Conservation (phyloP, 75 land plant species). For the Gnetum montanum region DNA sequence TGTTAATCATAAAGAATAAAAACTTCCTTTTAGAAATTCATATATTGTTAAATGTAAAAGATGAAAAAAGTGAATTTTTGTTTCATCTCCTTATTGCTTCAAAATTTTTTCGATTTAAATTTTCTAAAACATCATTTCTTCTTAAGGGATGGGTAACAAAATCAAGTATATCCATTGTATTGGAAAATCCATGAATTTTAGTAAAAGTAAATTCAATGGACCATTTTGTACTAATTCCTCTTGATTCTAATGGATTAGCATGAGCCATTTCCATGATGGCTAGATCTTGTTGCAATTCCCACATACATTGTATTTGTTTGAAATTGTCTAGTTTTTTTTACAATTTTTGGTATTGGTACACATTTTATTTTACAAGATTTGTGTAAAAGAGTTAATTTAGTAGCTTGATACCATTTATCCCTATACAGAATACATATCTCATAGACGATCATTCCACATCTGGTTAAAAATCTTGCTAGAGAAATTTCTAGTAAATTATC, state of each 20-base stretch:
- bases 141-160: conserved; percentile 4
- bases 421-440: conserved; percentile 13
- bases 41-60: not conserved
- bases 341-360: conserved; percentile 4
- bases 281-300: conserved; percentile 1
- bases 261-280: conserved; percentile 4
- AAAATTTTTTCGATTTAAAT: not conserved
- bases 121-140: not conserved
- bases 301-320: not conserved
- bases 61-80: not conserved
- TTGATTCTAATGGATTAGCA: conserved; percentile 5
- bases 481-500: conserved; percentile 15
- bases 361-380: not conserved
- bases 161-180: conserved; percentile 11
- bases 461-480: conserved; percentile 16
- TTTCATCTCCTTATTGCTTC: not conserved
- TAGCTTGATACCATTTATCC: conserved; percentile 9
- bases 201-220: conserved; percentile 5
- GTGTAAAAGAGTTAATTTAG: conserved; percentile 10
- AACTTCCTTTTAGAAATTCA: not conserved
- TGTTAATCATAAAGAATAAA: not conserved
- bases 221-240: conserved; percentile 14
- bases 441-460: conserved; percentile 15
- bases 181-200: conserved; percentile 6
- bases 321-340: conserved; percentile 8